phyloP scores from a whole-genome alignment of 371 early-diverging fungal genomes.

The Mortierella sp. region DNA sequence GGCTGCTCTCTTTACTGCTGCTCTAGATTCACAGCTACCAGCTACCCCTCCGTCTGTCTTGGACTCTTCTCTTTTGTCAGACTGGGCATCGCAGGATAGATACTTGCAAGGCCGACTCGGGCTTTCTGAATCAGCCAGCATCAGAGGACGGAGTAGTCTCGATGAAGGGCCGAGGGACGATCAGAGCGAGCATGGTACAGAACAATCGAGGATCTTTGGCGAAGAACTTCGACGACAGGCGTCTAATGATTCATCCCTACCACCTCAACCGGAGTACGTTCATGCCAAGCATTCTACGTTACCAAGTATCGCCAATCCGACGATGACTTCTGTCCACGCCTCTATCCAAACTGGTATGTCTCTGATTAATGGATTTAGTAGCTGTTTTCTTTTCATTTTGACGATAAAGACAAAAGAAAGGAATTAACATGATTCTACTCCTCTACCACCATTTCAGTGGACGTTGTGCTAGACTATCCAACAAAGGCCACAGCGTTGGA shows the following conservation, averaged over 20 bases:
- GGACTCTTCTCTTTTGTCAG: not conserved
- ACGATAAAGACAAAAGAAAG: too few species aligned
- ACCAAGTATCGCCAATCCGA: constrained; percentile 24
- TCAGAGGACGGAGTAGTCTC: constrained; percentile 8
- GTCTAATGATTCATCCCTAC: too few species aligned
- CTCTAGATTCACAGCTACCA: constrained; percentile 14
- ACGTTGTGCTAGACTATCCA: constrained; percentile 50
- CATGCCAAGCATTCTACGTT: not conserved
- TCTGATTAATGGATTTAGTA: too few species aligned
- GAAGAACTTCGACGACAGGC: constrained; percentile 47
- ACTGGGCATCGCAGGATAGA: not conserved
- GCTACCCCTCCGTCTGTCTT: constrained; percentile 1
- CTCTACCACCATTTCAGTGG: constrained; percentile 25
- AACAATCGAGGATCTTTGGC: constrained; percentile 44
- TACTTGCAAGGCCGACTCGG: not conserved
- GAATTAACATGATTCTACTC: not conserved
- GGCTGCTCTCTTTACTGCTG: constrained; percentile 59
- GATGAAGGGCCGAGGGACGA: constrained; percentile 36
- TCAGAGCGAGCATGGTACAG: constrained; percentile 48
- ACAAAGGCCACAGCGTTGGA: constrained; percentile 26
- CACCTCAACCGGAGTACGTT: too few species aligned
- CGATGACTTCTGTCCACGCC: constrained; percentile 29
- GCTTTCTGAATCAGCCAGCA: constrained; percentile 13
- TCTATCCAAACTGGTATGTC: constrained; percentile 36
- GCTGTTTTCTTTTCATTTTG: too few species aligned